phyloP scores from a whole-genome alignment of 805 yeast species.

The Saturnispora gosingensis region DNA sequence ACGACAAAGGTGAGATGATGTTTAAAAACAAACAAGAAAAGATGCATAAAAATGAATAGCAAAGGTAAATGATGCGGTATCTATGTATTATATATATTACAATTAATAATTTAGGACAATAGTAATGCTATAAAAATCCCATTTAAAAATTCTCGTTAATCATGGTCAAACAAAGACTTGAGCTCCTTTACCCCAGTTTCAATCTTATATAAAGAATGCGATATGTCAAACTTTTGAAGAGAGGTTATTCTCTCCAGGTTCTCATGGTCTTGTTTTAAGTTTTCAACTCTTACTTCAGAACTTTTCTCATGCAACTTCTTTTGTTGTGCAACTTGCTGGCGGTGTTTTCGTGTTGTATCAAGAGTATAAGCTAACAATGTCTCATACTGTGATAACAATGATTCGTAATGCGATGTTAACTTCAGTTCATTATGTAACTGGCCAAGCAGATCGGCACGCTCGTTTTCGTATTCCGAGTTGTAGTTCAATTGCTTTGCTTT shows the following conservation, averaged over 20 bases:
- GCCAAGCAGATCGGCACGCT: neutral
- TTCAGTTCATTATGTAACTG: conserved; percentile 9
- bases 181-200: neutral
- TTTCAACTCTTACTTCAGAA: neutral
- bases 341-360: conserved; percentile 18
- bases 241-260: neutral
- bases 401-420: conserved; percentile 9
- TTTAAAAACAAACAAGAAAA: neutral
- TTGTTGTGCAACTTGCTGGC: conserved; percentile 26
- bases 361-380: conserved; percentile 12
- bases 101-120: neutral
- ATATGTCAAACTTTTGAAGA: neutral
- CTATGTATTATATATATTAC: neutral
- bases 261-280: neutral
- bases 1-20: conserved; percentile 13
- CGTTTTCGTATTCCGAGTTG: conserved; percentile 3
- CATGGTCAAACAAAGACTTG: neutral
- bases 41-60: neutral
- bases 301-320: conserved; percentile 18
- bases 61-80: neutral
- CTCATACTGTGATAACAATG: conserved; percentile 10
- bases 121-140: neutral
- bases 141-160: neutral
- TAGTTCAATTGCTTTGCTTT: neutral
- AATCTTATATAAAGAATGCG: conserved; percentile 1